Conservation (phyloP, 257 asterid genomes). For the Gynochthodes officinalis region DNA sequence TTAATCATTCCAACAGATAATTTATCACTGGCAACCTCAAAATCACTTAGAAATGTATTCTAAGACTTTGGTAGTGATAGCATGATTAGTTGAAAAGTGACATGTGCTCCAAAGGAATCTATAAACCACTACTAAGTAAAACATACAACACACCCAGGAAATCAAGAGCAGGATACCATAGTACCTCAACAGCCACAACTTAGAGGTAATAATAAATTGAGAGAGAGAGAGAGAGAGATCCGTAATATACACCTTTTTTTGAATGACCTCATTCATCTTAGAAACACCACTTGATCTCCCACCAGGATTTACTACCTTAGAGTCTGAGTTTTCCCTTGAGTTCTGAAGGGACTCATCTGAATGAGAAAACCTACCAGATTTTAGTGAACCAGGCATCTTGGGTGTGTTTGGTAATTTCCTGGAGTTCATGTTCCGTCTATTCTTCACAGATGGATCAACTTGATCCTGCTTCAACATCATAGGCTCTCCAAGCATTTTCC, state of each 20-base stretch:
- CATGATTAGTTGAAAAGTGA: neutral
- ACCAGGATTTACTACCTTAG: constrained; percentile 40
- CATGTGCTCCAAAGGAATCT: neutral
- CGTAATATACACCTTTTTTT: constrained; percentile 65
- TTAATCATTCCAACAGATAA: neutral
- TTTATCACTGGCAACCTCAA: neutral
- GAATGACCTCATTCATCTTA: constrained; percentile 73
- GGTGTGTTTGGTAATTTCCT: constrained; percentile 42
- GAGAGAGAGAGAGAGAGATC: too few relatives aligned
- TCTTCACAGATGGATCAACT: constrained; percentile 50
- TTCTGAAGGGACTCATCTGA: constrained; percentile 56
- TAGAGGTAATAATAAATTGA: neutral
- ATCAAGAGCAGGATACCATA: neutral
- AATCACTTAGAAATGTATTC: neutral
- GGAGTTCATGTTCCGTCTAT: constrained; percentile 48
- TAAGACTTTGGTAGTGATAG: neutral
- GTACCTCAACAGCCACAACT: neutral
- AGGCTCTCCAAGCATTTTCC: constrained; percentile 52
- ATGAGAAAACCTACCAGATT: constrained; percentile 53
- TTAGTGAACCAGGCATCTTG: constrained; percentile 43
- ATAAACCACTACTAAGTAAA: neutral
- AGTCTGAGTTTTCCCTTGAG: constrained; percentile 50
- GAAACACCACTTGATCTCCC: constrained; percentile 51
- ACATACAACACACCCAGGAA: neutral
- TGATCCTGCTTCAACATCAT: constrained; percentile 44